Base-by-base conservation (phyloP, 108 stramenopile genomes). In the Mediolabrus comicus region DNA sequence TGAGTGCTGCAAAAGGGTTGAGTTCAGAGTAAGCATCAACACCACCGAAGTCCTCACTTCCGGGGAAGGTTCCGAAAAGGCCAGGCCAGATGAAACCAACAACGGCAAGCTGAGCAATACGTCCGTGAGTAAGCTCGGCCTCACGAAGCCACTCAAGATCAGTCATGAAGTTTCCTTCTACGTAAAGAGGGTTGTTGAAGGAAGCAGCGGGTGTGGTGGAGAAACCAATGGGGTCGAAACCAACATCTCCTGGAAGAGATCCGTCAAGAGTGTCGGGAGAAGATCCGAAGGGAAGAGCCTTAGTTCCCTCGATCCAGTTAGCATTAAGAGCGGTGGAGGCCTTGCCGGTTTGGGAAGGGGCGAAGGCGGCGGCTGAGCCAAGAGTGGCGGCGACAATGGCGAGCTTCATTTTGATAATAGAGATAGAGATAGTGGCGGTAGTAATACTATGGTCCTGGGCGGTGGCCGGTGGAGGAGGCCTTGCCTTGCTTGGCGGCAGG, bases 181-280 rank as follows among this genome's bases (percentile, higher is more conserved):
- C 11, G 69, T 77, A 77, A 13, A 77, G 53, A 27, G 76, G 76
- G 59, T 77, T 77, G 66, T 75, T 74, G 72, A 71, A 77, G 1
- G 78, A 79, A 36, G 86, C 75, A 81, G 92, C 90, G 57, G 95
- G 92, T 56, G 79, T 87, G 80, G 91, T 95, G 64, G 96, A 91
- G 89, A 97, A 95, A 64, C 93, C 95, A 67, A 94, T 79, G 41
- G 97, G 97, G 84, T 98, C 97, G 83, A 98, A 98, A 58, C 97
- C 97, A 30, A 84, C 91, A 84, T 98, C 97, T 54, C 97, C 97
- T 14, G 86, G 70, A 60, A 96, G 78, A 65, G 87, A 84, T 69
- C 97, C 97, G 64, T 98, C 97, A 51, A 98, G 87, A 63, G 87
- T 84, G 58, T 83, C 85, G 33, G 95, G 92, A 53, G 86, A 84